Conservation (phyloP, 1,139 yeast genomes). For the Zygoascus sp. region DNA sequence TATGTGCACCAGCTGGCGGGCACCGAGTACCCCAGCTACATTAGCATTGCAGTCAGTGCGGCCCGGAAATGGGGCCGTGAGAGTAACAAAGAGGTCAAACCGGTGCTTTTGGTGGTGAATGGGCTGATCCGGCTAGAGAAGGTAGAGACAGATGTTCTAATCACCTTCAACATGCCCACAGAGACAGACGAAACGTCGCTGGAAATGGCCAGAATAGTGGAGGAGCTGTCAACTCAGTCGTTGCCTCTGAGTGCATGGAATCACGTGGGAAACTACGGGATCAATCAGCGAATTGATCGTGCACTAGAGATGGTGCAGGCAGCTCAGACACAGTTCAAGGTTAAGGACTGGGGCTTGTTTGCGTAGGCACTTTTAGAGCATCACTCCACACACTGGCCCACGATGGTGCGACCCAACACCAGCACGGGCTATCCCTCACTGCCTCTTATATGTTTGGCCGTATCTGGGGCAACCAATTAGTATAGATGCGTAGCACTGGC, state of each 20-base stretch:
- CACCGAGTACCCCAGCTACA: constrained; percentile 3
- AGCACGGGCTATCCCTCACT: too few relatives aligned
- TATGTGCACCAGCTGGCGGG: background rate
- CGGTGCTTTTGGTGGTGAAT: constrained; percentile 38
- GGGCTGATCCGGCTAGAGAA: constrained; percentile 50
- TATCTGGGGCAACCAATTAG: too few relatives aligned
- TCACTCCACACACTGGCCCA: too few relatives aligned
- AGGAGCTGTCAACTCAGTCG: background rate
- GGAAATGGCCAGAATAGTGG: background rate
- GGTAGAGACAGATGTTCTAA: constrained; percentile 56
- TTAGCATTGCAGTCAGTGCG: constrained; percentile 36
- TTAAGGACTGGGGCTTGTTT: constrained; percentile 14
- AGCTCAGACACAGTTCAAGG: constrained; percentile 6
- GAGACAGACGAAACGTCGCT: background rate
- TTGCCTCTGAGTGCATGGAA: constrained; percentile 2
- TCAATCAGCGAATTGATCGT: constrained; percentile 1
- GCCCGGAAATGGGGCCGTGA: constrained; percentile 50
- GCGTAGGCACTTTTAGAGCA: too few relatives aligned
- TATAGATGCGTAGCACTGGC: too few relatives aligned
- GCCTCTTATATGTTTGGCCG: too few relatives aligned
- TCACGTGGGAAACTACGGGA: background rate
- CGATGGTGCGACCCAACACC: too few relatives aligned
- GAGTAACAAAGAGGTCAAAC: constrained; percentile 24
- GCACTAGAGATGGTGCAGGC: background rate
- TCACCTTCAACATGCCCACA: constrained; percentile 55